Evolutionary conservation across 2,329 filamentous ascomycete species (phyloP).

Genomic region (Penicillium vulpinum): DNA sequence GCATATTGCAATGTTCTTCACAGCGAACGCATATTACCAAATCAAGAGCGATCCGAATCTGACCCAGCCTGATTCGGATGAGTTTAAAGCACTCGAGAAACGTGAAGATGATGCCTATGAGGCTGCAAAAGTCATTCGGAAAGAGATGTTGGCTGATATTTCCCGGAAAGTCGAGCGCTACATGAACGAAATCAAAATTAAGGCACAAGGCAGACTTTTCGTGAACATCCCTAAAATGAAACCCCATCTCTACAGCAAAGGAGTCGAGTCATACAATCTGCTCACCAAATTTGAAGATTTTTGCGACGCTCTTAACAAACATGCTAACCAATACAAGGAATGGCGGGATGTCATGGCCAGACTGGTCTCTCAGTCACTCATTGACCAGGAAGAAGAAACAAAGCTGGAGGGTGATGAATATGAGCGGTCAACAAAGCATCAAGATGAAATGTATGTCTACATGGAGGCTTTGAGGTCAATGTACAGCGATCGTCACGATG

Average conservation of each 20-base stretch:
- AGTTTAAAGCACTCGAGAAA: slow-evolving; percentile 66
- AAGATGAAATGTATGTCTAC: slow-evolving; percentile 87
- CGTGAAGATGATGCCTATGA: slow-evolving; percentile 75
- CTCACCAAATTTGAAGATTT: slow-evolving; percentile 67
- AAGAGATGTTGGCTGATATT: slow-evolving; percentile 69
- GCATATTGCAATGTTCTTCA: slow-evolving; percentile 81
- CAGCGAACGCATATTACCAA: slow-evolving; percentile 79
- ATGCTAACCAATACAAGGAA: slow-evolving; percentile 68
- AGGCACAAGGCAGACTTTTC: slow-evolving; percentile 56
- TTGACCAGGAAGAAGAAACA: slow-evolving; percentile 75
- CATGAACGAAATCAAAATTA: slow-evolving; percentile 64
- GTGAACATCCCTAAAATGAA: slow-evolving; percentile 64
- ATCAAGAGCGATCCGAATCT: slow-evolving; percentile 70
- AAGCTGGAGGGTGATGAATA: slow-evolving; percentile 89
- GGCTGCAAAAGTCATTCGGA: slow-evolving; percentile 71
- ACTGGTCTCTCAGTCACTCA: slow-evolving; percentile 70
- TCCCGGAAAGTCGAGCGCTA: slow-evolving; percentile 60
- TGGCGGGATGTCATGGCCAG: slow-evolving; percentile 74
- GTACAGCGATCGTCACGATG: slow-evolving; percentile 75
- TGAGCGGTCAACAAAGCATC: slow-evolving; percentile 78
- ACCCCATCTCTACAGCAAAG: slow-evolving; percentile 55
- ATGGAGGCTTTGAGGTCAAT: slow-evolving; percentile 74
- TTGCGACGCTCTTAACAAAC: slow-evolving; percentile 66
- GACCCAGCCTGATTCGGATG: slow-evolving; percentile 65
- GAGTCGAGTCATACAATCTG: slow-evolving; percentile 70